Base-by-base conservation (phyloP, 2,329 filamentous ascomycete genomes). In the Cryphonectria parasitica region DNA sequence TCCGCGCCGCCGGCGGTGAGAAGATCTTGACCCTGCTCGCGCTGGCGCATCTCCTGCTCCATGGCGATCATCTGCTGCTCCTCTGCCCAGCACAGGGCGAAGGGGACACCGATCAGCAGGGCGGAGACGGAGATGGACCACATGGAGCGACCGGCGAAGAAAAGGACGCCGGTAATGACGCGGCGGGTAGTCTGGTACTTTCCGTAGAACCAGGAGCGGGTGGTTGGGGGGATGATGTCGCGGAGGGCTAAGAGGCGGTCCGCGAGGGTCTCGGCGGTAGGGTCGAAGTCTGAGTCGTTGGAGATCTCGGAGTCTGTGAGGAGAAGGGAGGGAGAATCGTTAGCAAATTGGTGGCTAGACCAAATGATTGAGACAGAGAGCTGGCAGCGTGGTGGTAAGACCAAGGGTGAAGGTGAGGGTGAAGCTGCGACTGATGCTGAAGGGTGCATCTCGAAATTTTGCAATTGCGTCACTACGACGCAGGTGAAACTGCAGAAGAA, bases 41-140 rank as follows among this genome's bases (percentile, higher is more conserved):
- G 92, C 93, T 97, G 96, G 82, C 92, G 91, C 89, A 95, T 94
- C 85, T 98, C 95, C 82, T 94, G 90, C 89, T 99, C 96, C 94
- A 98, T 97, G 86, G 97, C 95, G 75, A 95, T 87, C 80, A 97
- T 90, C 86, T 97, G 93, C 87, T 98, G 94, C 86, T 99, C 96
- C 86, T 99, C 96, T 74, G 92, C 91, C 80, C 94, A 95, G 71
- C 94, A 95, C 76, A 99, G 86, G 71, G 94, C 95, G 87, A 94
- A 98, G 69, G 96, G 96, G 66, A 98, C 94, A 76, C 94, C 95
- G 74, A 98, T 84, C 79, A 99, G 85, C 79, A 99, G 88, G 72
- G 93, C 94, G 73, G 92, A 95, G 74, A 95, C 97, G 82, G 91
- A 94, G 71, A 99, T 85, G 69, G 98, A 90, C 94, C 94, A 99